Percentiles rank a stretch among this genome's conserved stretches.
Conservation (phyloP, 768 basidiomycete species). For the Tremella yokohamensis region DNA sequence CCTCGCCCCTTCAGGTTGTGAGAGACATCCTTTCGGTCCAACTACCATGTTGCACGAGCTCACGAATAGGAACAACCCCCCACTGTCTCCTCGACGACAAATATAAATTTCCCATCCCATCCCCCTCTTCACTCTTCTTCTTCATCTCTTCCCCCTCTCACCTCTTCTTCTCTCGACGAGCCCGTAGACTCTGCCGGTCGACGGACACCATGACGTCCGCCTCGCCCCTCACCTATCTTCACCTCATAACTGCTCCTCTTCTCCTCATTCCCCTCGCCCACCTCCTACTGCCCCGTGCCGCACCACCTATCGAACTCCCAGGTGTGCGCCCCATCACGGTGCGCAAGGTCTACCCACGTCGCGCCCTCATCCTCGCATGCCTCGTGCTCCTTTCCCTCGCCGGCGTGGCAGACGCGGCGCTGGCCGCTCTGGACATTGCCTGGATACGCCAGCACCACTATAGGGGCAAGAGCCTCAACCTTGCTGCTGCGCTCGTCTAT, state of each 20-base stretch:
- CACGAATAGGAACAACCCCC: neutral
- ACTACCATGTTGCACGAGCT: neutral
- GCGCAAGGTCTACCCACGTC: conserved; percentile 69
- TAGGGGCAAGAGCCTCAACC: neutral
- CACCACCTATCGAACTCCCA: conserved; percentile 18
- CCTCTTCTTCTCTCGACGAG: neutral
- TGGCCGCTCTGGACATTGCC: conserved; percentile 51
- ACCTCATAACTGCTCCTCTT: conserved; percentile 32
- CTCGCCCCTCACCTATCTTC: conserved; percentile 21
- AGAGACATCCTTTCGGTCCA: neutral
- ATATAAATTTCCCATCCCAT: too few relatives aligned
- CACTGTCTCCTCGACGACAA: neutral
- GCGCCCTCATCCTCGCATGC: conserved; percentile 67
- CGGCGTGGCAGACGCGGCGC: conserved; percentile 73
- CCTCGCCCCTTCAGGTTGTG: conserved; percentile 5
- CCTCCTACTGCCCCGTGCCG: conserved; percentile 20
- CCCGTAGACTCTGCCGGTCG: neutral
- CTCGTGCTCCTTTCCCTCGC: conserved; percentile 68
- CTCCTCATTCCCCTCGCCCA: conserved; percentile 31
- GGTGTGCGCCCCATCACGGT: conserved; percentile 49
- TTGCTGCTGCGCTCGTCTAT: conserved; percentile 29
- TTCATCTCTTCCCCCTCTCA: neutral
- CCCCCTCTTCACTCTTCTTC: neutral
- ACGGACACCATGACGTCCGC: neutral
- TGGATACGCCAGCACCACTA: conserved; percentile 5